A percentile compares a stretch with the other conserved stretches of the same genome.
Evolutionary conservation across 257 asterid species (phyloP).

Genomic region (Verbena officinalis): DNA sequence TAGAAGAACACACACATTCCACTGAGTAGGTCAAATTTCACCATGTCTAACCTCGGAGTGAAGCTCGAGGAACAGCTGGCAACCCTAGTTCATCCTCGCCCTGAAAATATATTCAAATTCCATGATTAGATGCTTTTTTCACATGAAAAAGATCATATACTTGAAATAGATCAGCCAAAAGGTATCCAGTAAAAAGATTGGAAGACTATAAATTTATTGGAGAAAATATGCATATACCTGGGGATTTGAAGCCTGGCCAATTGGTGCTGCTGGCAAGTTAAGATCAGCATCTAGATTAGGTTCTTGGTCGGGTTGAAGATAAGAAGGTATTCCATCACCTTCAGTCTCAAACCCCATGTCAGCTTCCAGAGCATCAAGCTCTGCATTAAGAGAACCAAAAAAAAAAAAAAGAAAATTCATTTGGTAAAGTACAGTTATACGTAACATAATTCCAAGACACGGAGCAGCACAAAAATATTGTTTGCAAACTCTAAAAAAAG

Average conservation of each 20-base stretch:
- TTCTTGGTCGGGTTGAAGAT: conserved; percentile 75
- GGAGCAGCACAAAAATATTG: no score
- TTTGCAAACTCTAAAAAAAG: no score
- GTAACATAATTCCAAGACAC: no score
- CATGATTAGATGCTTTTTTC: background rate
- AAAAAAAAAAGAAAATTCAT: background rate
- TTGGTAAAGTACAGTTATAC: no score
- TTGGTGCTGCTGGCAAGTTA: conserved; percentile 75
- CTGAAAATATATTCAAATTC: conserved; percentile 37
- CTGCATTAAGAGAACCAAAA: conserved; percentile 38
- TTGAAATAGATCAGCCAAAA: no score
- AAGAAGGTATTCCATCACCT: conserved; percentile 72
- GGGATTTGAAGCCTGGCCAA: conserved; percentile 49
- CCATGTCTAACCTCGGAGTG: conserved; percentile 55
- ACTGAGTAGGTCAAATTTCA: background rate
- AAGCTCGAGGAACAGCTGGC: conserved; percentile 73
- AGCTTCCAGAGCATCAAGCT: conserved; percentile 86
- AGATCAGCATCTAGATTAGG: conserved; percentile 60
- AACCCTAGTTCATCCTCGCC: conserved; percentile 70
- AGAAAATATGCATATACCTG: conserved; percentile 40
- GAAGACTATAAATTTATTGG: background rate
- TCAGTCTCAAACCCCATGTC: conserved; percentile 79
- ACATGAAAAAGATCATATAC: background rate
- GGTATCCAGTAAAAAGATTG: background rate
- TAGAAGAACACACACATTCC: background rate